phyloP scores from a whole-genome alignment of 2,329 filamentous ascomycete species.

The Fusarium luffae region DNA sequence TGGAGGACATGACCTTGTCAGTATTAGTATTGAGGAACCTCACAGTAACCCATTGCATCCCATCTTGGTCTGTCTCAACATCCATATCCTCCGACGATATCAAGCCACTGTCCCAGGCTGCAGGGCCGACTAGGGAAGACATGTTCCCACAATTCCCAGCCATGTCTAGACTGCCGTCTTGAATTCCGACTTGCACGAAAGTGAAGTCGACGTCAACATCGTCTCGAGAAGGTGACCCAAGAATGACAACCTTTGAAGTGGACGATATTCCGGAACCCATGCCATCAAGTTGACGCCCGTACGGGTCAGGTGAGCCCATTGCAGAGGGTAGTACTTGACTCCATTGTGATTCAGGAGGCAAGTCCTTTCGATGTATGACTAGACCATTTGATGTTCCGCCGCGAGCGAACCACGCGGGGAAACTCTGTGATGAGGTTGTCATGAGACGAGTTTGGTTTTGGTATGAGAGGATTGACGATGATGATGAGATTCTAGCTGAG shows the following conservation, averaged over 20 bases:
- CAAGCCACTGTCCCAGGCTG: constrained; percentile 49
- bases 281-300: constrained; percentile 77
- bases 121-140: constrained; percentile 72
- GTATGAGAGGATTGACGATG: background rate
- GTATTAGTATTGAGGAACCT: constrained; percentile 79
- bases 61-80: constrained; percentile 37
- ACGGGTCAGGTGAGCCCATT: constrained; percentile 73
- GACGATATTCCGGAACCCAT: constrained; percentile 76
- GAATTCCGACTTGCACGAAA: constrained; percentile 75
- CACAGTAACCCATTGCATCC: constrained; percentile 58
- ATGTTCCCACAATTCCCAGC: constrained; percentile 83
- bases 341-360: constrained; percentile 52
- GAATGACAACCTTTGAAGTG: constrained; percentile 76
- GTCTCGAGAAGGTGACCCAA: constrained; percentile 61
- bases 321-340: constrained; percentile 65
- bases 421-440: constrained; percentile 33
- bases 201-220: constrained; percentile 75
- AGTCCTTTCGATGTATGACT: constrained; percentile 56
- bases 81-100: constrained; percentile 22
- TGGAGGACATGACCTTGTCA: constrained; percentile 68
- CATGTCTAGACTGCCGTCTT: constrained; percentile 69
- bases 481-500: background rate
- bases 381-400: constrained; percentile 77
- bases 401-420: constrained; percentile 60
- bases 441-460: constrained; percentile 10